phyloP scores from a whole-genome alignment of 345 rosid genomes.

The Sonneratia caseolaris region DNA sequence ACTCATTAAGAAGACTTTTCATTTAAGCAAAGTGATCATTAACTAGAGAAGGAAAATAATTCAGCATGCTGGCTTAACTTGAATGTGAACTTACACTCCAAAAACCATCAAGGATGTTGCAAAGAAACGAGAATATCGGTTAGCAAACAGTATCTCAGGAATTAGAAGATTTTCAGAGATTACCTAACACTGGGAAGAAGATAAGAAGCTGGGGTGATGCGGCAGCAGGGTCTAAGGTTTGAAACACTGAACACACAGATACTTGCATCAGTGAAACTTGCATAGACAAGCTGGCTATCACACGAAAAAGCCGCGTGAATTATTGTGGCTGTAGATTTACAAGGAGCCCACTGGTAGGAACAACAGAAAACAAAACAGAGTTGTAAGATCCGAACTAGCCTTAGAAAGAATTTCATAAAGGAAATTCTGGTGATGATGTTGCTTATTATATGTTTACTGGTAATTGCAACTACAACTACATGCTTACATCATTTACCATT shows the following conservation, averaged over 20 bases:
- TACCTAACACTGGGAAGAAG: slow-evolving; percentile 17
- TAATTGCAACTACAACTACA: not conserved
- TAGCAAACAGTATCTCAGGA: too few species aligned
- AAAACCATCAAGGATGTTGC: not conserved
- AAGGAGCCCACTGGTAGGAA: slow-evolving; percentile 47
- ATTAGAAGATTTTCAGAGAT: not conserved
- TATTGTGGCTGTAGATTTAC: slow-evolving; percentile 36
- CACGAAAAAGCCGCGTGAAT: slow-evolving; percentile 50
- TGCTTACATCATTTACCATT: not conserved
- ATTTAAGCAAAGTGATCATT: not conserved
- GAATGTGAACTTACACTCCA: not conserved
- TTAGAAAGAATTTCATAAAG: not conserved
- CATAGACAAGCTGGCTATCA: slow-evolving; percentile 49
- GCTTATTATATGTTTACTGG: not conserved
- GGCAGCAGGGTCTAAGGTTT: slow-evolving; percentile 31
- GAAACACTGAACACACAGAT: slow-evolving; percentile 43
- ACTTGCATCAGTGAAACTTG: slow-evolving; percentile 42
- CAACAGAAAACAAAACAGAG: not conserved
- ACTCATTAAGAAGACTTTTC: not conserved
- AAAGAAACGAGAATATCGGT: not conserved
- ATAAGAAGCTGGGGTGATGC: slow-evolving; percentile 36
- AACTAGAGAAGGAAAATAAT: not conserved
- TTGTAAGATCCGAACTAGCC: not conserved
- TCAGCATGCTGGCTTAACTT: too few species aligned
- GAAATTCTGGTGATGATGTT: not conserved